Evolutionary conservation across 352 stramenopile species (phyloP), one percentile per base, ranked within the genome.

Genomic region (Globisporangium heterothallicum): DNA sequence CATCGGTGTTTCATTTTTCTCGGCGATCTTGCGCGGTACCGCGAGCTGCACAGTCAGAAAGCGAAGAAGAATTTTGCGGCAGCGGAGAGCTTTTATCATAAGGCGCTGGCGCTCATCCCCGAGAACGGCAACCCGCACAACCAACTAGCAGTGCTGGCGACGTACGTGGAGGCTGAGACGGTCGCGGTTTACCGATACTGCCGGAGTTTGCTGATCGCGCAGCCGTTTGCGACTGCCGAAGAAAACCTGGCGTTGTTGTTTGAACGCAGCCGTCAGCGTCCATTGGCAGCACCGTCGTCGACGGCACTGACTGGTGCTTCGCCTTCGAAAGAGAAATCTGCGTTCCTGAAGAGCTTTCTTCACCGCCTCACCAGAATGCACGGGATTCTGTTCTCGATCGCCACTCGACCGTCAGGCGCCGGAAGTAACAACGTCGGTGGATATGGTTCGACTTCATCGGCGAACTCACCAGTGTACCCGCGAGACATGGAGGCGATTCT

Each of bases 181-280:
- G 86, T 96, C 22, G 86, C 88, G 0, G 84, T 97, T 22, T 97
- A 96, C 49, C 77, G 85, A 19, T 97, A 97, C 65, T 95, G 84
- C 55, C 79, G 86, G 52, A 93, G 78, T 59, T 59, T 96, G 36
- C 56, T 96, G 35, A 88, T 89, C 35, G 63, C 72, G 14, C 74
- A 88, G 62, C 88, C 88, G 16, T 97, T 97, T 56, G 70, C 75
- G 19, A 96, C 86, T 0, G 86, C 86, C 0, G 78, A 92, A 47
- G 86, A 96, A 45, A 97, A 97, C 55, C 64, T 97, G 6, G 84
- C 74, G 46, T 48, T 95, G 57, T 68, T 97, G 6, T 97, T 96
- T 63, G 85, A 95, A 45, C 86, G 84, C 18, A 92, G 78, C 49
- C 78, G 79, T n/a, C 84, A 94, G 56, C 78, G 75, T 13, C 70